Evolutionary conservation across 768 basidiomycete species (phyloP), one percentile per base, ranked within the genome.

Genomic region (Serpula lacrymans): DNA sequence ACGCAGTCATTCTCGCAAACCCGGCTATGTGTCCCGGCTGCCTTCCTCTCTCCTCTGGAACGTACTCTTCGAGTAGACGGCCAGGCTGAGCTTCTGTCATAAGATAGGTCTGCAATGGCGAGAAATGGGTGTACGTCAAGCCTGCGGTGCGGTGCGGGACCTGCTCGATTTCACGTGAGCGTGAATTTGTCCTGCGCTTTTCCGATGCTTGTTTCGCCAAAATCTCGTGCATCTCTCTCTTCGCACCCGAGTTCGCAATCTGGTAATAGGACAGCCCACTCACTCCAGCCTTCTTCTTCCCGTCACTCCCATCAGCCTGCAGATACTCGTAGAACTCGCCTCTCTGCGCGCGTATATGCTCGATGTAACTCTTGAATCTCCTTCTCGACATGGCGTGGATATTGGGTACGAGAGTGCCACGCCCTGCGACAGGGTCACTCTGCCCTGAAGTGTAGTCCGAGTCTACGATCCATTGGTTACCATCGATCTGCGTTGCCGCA

Each of bases 111-210:
- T 87, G 82, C 34, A 89, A 61, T 5, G 46, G 38, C 5, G 82
- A 69, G 25, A 74, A 69, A 28, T 68, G 64, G 3, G 76, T 59
- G 58, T 90, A 91, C 32, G 67, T 63, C 29, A 89, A 68, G 3
- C 76, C 88, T 27, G 71, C 86, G 26, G 62, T 69, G 20, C 63
- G 70, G 49, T 90, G 88, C 0, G 85, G 85, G 41, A 75, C 69
- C 30, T 75, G 80, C 45, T 80, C 77, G 46, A 90, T 80, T 28
- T 51, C 49, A 38, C 47, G 62, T 26, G 42, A 57, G 16, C 49
- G 46, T 6, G 59, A 43, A 32, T 58, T 41, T 22, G 49, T 46
- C 3, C 60, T 50, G 12, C 58, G 43, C n/a, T 20, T 43, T 52
- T 59, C 39, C 29, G 56, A 42, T 38, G 56, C 14, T 36, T 43